These are phyloP conservation scores for Ephemerocybe angulata DNA, from an alignment of 768 basidiomycete genomes.

Conservation along the genomic window DNA sequence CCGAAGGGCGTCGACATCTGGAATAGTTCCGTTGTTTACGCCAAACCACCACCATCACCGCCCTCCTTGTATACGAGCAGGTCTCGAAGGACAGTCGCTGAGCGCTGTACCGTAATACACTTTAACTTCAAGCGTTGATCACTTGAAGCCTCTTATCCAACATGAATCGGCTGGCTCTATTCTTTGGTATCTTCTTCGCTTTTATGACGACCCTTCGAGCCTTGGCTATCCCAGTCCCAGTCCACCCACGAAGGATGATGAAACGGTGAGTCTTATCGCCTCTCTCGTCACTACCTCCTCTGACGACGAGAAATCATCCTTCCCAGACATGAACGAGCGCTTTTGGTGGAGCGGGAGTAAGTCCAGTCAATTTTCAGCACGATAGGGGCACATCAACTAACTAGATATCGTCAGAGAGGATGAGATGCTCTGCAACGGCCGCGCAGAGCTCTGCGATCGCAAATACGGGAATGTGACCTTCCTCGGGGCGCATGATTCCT, in stretches of 20 bases:
- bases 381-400: neutral
- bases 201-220: neutral
- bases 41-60: neutral
- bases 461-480: slow-evolving; percentile 51
- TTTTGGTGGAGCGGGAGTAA: neutral
- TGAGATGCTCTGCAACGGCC: slow-evolving; percentile 56
- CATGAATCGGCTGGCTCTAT: neutral
- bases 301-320: neutral
- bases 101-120: neutral
- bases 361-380: neutral
- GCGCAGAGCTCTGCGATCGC: slow-evolving; percentile 56
- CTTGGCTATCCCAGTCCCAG: slow-evolving; percentile 4
- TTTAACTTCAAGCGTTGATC: slow-evolving; percentile 1
- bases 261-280: neutral
- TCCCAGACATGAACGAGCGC: neutral
- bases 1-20: neutral
- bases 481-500: slow-evolving; percentile 54
- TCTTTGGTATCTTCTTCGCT: neutral
- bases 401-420: neutral
- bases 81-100: slow-evolving; percentile 5
- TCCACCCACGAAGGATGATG: neutral
- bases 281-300: too few relatives aligned
- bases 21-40: neutral
- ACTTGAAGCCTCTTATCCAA: neutral
- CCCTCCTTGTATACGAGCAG: neutral